Conservation (phyloP, 1,139 yeast genomes). For the Protomyces inundatus region DNA sequence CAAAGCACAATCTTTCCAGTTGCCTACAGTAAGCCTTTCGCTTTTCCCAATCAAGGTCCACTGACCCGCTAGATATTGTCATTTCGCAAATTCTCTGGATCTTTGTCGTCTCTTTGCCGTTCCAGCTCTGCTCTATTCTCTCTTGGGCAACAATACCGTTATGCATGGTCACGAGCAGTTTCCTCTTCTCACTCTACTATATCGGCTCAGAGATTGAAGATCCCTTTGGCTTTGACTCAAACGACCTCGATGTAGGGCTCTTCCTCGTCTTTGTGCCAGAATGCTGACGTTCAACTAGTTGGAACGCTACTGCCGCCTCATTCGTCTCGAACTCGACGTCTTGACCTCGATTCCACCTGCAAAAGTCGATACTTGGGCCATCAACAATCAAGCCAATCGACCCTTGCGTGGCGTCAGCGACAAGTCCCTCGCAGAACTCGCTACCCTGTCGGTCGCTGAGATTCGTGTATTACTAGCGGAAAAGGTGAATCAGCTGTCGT, state of each 20-base stretch:
- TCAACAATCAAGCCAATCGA: background rate
- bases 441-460: background rate
- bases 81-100: slow-evolving; percentile 33
- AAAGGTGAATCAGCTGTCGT: background rate
- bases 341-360: slow-evolving; percentile 19
- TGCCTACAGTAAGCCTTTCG: slow-evolving; percentile 27
- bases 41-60: background rate
- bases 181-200: slow-evolving; percentile 31
- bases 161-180: slow-evolving; percentile 30
- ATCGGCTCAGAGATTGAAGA: slow-evolving; percentile 32
- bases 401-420: slow-evolving; percentile 4
- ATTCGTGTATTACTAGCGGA: background rate
- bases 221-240: slow-evolving; percentile 26
- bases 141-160: slow-evolving; percentile 32
- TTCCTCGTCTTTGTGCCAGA: background rate
- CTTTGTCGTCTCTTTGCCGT: slow-evolving; percentile 31
- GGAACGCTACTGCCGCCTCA: slow-evolving; percentile 6
- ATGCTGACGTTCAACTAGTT: background rate
- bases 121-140: slow-evolving; percentile 29
- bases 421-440: background rate
- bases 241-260: slow-evolving; percentile 8
- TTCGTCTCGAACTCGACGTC: slow-evolving; percentile 10
- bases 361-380: slow-evolving; percentile 5
- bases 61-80: slow-evolving; percentile 25
- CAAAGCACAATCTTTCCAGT: slow-evolving; percentile 32